Base-by-base conservation (phyloP, 225 moss, liverwort and hornwort species). In the Thuidium tamariscinum region DNA sequence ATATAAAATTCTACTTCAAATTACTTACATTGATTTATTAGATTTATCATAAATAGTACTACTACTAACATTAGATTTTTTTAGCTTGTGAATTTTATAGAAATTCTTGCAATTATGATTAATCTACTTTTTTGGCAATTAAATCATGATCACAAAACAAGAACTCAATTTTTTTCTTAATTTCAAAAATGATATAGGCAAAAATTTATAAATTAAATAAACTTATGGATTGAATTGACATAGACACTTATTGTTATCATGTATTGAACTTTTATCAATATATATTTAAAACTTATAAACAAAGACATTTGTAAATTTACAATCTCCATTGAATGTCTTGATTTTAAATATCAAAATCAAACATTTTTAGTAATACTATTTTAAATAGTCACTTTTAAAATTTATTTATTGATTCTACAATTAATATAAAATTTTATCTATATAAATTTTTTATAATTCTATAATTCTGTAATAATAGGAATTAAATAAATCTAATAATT, bases 41-140 rank as follows among this genome's bases (percentile, higher is more conserved):
- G 2, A 20, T 1, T 79, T 42, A 4, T 79, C 9, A 32, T 15
- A 29, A 56, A 18, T 3, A 0, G 1, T 52, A 52, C 52, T 30
- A 46, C 9, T 14, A 12, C 6, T 10, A 55, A 16, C 7, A 0
- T 46, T 29, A 29, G 5, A 57, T 15, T 56, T 19, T 3, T 26
- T 75, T 29, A 13, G 4, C 14, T 42, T 87, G 46, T 9, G 18
- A 23, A 3, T 29, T 49, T 74, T 70, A 82, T 11, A 89, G 2
- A 22, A 92, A 25, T 61, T 92, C 89, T 49, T 90, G 84, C 39
- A 94, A 81, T 70, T 94, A 82, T 13, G 13, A 61, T n/a, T 66
- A 79, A 22, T 94, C 91, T 26, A 84, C 75, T 55, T 94, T 90
- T 70, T 88, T 92, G 21, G 89, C 84, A 87, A 90, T 84, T 32